Percentiles rank a stretch among this genome's conserved stretches.
Evolutionary conservation across 176 grass and related monocot species (phyloP).

Genomic region (Elymus sibiricus): DNA sequence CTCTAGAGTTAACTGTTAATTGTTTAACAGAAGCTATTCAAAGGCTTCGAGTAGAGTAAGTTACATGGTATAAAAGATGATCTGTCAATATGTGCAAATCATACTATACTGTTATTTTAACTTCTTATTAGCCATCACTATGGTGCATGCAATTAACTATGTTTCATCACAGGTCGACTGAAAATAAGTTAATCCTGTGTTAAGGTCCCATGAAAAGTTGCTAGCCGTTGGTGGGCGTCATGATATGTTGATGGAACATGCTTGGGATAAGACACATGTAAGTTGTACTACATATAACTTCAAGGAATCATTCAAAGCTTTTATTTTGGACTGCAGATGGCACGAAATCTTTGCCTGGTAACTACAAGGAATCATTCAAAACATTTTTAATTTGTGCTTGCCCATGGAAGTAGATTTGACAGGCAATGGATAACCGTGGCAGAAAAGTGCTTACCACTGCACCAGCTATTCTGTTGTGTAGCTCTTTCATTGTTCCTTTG

Average conservation of each 20-base stretch:
- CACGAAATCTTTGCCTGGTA: conserved; percentile 2
- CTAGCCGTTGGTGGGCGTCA: conserved; percentile 84
- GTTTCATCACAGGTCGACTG: conserved; percentile 58
- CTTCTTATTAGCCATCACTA: conserved; percentile 16
- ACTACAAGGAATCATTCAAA: conserved; percentile 5
- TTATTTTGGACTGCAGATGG: background rate
- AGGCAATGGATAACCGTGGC: background rate
- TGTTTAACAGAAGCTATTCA: too few species aligned
- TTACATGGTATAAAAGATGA: conserved; percentile 7
- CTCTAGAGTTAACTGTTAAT: too few species aligned
- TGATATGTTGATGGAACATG: conserved; percentile 76
- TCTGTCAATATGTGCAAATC: background rate
- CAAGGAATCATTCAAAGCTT: too few species aligned
- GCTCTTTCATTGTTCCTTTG: background rate
- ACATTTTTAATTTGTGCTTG: background rate
- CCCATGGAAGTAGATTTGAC: background rate
- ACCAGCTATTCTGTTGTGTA: background rate
- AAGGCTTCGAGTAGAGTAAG: background rate
- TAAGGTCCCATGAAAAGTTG: conserved; percentile 61
- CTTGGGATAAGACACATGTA: conserved; percentile 60
- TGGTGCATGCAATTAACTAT: conserved; percentile 2
- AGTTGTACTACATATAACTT: conserved; percentile 27
- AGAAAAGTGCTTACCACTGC: background rate
- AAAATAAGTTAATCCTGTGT: conserved; percentile 60
- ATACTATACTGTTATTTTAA: background rate